Evolutionary conservation across 371 early-diverging fungal genomes (phyloP).

Genomic region (Rhizopus stolonifer): DNA sequence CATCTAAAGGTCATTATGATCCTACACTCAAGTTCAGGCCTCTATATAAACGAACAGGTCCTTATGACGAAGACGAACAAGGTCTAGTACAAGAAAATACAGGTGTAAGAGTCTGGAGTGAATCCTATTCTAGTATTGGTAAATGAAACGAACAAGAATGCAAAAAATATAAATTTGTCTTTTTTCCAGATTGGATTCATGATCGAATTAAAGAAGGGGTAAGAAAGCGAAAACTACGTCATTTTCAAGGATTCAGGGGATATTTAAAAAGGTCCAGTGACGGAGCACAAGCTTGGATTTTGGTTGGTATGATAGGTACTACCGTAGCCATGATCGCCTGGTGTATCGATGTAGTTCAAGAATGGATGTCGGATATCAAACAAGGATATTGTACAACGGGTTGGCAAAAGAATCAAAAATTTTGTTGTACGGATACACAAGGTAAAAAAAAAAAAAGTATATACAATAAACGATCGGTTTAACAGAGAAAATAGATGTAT

Average conservation of each 20-base stretch:
- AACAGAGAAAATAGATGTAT: conserved; percentile 20
- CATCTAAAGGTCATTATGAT: too few relatives aligned
- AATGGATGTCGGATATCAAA: conserved; percentile 79
- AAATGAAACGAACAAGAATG: conserved; percentile 29
- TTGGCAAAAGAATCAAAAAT: conserved; percentile 83
- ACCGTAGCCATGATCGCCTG: conserved; percentile 78
- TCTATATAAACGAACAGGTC: conserved; percentile 40
- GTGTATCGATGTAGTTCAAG: conserved; percentile 77
- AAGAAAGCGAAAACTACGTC: conserved; percentile 64
- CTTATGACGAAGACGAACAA: conserved; percentile 56
- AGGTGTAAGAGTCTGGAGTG: conserved; percentile 64
- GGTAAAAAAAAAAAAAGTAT: conserved; percentile 34
- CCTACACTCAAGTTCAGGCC: too few relatives aligned
- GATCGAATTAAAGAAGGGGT: conserved; percentile 89
- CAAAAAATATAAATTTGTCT: too few relatives aligned
- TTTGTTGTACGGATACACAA: conserved; percentile 86
- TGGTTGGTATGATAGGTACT: conserved; percentile 68
- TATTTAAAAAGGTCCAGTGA: conserved; percentile 65
- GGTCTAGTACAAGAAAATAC: conserved; percentile 60
- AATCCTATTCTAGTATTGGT: conserved; percentile 76
- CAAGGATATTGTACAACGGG: conserved; percentile 83
- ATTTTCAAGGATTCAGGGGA: conserved; percentile 57
- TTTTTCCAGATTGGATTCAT: conserved; percentile 95
- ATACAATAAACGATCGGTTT: not conserved
- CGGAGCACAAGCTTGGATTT: conserved; percentile 85